These are phyloP conservation scores for Ceratobasidium papillatum DNA, from an alignment of 1,284 basidiomycete genomes.

Conservation along the genomic window DNA sequence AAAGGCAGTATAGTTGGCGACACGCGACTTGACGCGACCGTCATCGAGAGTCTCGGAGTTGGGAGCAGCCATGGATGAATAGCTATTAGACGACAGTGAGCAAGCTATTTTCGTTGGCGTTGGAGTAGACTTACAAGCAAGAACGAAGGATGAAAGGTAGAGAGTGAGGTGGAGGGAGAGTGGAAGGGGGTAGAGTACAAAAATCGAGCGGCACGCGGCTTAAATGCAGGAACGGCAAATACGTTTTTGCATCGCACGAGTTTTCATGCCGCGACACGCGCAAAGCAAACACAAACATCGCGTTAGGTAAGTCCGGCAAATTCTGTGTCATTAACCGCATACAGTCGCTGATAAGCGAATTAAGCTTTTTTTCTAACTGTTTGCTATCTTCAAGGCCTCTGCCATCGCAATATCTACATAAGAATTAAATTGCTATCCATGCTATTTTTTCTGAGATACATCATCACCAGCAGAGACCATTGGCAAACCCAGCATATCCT, in stretches of 20 bases:
- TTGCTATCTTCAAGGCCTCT: too few species aligned
- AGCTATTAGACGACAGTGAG: not conserved
- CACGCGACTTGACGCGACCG: slow-evolving; percentile 82
- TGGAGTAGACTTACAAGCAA: slow-evolving; percentile 4
- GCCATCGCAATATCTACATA: too few species aligned
- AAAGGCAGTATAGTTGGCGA: slow-evolving; percentile 91
- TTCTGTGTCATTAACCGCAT: slow-evolving; percentile 23
- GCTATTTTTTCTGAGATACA: not conserved
- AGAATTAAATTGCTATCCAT: not conserved
- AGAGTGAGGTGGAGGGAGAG: slow-evolving; percentile 33
- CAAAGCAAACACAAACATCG: slow-evolving; percentile 13
- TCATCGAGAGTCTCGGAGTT: slow-evolving; percentile 55
- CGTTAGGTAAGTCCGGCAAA: slow-evolving; percentile 16
- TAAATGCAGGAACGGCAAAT: slow-evolving; percentile 35
- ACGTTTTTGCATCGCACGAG: slow-evolving; percentile 38
- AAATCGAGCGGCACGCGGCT: slow-evolving; percentile 13
- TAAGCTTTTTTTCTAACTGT: not conserved
- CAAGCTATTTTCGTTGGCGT: not conserved
- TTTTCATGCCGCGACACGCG: slow-evolving; percentile 40
- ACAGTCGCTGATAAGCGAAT: not conserved
- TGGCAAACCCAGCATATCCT: slow-evolving; percentile 22
- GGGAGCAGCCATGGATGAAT: slow-evolving; percentile 6
- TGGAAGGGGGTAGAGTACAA: slow-evolving; percentile 30
- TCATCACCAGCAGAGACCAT: slow-evolving; percentile 19
- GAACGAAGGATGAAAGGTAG: slow-evolving; percentile 20